Base-by-base conservation (phyloP, 805 yeast genomes). In the Ogataea parapolymorpha region DNA sequence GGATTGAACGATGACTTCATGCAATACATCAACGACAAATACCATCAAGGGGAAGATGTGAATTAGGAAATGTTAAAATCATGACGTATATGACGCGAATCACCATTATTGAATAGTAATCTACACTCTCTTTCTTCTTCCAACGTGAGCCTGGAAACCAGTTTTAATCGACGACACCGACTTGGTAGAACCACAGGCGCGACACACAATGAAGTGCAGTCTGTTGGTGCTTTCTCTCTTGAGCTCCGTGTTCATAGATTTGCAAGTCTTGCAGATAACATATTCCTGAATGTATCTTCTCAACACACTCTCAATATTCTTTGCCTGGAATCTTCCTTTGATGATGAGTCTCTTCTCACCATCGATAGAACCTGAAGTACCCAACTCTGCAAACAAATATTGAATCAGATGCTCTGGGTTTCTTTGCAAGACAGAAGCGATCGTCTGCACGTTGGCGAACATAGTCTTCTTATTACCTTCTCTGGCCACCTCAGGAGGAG, bases 341-440 rank as follows among this genome's bases (percentile, higher is more conserved):
- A 93, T 91, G 50, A 93, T 89, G 65, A 93, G 79, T 69, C 99
- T 84, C 74, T 89, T 87, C 67, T 87, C 91, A 66, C 98, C 99
- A 70, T 93, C 99, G 46, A 93, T 91, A 42, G 97, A 90, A 62
- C 99, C 99, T 2, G 98, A 88, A 15, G 99, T 93, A 82, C 99
- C 99, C 77, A 93, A 76, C 72, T 93, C 99, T 1, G 98, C 97
- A 70, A 93, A 93, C 68, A 93, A 70, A 69, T 85, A 93, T 72
- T 89, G 96, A 66, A 93, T 93, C 51, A 93, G 81, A 70, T 93
- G 99, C 61, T 93, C 99, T 54, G 96, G 93, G 40, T 89, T 85
- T 72, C 99, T 82, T 68, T 93, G 97, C 72, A 93, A 77, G 42
- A 89, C 93, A 54, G 86, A 86, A 49, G 96, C 79, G 55, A 93